These are phyloP conservation scores for Saccharomycopsis javanensis DNA, from an alignment of 805 yeast genomes.

Conservation along the genomic window DNA sequence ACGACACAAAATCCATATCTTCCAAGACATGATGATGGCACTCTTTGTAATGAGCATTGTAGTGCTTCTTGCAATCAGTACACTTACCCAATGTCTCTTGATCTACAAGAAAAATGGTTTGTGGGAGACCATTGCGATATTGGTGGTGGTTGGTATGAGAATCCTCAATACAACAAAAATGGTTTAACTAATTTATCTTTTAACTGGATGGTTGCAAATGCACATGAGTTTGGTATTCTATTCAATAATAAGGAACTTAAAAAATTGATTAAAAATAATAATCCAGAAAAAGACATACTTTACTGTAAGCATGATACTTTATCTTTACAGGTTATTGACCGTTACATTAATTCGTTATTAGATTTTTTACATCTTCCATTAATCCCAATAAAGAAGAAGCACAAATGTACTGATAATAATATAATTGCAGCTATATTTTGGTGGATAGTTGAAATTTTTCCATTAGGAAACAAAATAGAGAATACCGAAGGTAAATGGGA, in stretches of 20 bases:
- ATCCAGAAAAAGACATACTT: slow-evolving; percentile 34
- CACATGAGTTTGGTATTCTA: slow-evolving; percentile 39
- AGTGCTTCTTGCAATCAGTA: not conserved
- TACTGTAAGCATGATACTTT: slow-evolving; percentile 46
- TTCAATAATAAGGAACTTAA: slow-evolving; percentile 35
- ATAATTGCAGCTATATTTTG: slow-evolving; percentile 30
- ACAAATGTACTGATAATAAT: not conserved
- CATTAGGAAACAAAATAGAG: slow-evolving; percentile 44
- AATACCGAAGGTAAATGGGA: slow-evolving; percentile 41
- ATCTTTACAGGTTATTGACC: slow-evolving; percentile 21
- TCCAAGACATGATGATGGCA: not conserved
- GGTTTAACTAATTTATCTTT: slow-evolving; percentile 41
- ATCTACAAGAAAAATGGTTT: slow-evolving; percentile 50
- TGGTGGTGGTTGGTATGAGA: slow-evolving; percentile 53
- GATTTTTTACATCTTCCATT: not conserved
- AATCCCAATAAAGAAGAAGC: not conserved
- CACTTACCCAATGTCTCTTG: slow-evolving; percentile 16
- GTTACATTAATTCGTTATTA: not conserved
- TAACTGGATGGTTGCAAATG: slow-evolving; percentile 53
- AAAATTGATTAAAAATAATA: slow-evolving; percentile 32
- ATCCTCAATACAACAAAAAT: slow-evolving; percentile 35
- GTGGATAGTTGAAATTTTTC: slow-evolving; percentile 59
- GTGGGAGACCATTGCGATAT: slow-evolving; percentile 62
- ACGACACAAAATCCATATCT: not conserved
- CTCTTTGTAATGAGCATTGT: not conserved